Base-by-base conservation (phyloP, 768 basidiomycete genomes). In the Pleurotus citrinopileatus region DNA sequence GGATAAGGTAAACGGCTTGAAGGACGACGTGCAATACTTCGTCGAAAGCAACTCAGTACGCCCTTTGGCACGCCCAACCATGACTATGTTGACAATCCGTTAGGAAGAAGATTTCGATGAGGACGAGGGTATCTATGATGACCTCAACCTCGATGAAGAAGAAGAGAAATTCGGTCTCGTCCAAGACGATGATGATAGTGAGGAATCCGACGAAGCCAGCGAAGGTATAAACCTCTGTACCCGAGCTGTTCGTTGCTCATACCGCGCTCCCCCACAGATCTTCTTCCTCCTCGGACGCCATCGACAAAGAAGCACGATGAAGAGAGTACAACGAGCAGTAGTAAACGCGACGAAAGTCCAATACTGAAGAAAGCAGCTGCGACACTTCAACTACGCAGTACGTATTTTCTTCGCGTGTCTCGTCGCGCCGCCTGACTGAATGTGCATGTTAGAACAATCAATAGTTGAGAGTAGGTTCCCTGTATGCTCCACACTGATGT, bases 101-200 rank as follows among this genome's bases (percentile, higher is more conserved):
- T 67, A 98, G 97, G 94, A 96, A 52, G 97, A 98, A 63, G 89
- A 91, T 62, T 99, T 97, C 69, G 94, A 98, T 55, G 95, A 96
- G 67, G 93, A 98, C 64, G 90, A 94, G 67, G 94, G 92, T 43
- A 90, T 99, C 47, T 99, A 99, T 64, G 97, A 98, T 61, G 97
- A 98, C 13, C 91, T 99, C 57, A 91, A 91, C 63, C 87, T 99
- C 42, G 91, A 97, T 61, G 96, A 97, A 65, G 94, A 97, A 68
- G 96, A 98, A 65, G 94, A 94, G 73, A 89, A 91, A 65, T 94
- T 94, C 65, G 89, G 91, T 53, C 75, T 91, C 38, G 81, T 80
- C 52, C 75, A 85, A 48, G 90, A 94, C 46, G 84, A 93, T 13
- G 85, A 83, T 44, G 84, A 89, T 8, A 87, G 82, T 52, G 90